Base-by-base conservation (phyloP, 2,329 filamentous ascomycete species). In the Nemania sp. region DNA sequence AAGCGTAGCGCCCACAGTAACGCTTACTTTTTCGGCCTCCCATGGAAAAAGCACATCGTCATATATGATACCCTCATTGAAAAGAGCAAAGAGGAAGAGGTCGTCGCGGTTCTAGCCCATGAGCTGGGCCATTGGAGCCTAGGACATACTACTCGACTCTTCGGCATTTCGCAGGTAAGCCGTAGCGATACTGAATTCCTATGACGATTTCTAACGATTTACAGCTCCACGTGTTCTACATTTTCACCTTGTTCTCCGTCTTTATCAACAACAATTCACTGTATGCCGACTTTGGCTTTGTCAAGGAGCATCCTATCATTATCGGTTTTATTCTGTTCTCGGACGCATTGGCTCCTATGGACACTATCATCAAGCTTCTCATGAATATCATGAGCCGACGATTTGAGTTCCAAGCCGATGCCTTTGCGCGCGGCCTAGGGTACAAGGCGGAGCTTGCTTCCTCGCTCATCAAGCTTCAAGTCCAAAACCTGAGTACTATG, bases 31-130 rank as follows among this genome's bases (percentile, higher is more conserved):
- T 97, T 96, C 71, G 95, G 95, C 62, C 85, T 99, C 57, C 95
- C 95, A 43, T 99, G 94, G 93, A 97, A 97, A 85, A 98, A 98
- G 85, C 96, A 98, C 81, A 99, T 99, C 80, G 95, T 99, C 72
- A 96, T 99, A 73, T 99, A 97, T 75, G 95, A 99, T 75, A 99
- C 96, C 5, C 80, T 99, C 65, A 92, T 99, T 65, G 94, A 97
- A 78, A 97, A 98, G 85, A 95, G 90, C 75, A 87, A 93, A 64
- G 88, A 90, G 3, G 85, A 95, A 72, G 95, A 99, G 77, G 93
- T 99, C 42, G 91, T 97, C 60, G 94, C 95, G 67, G 93, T 99
- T 54, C 81, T 99, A 55, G 93, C 92, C 37, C 95, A 99, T 75
- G 95, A 99, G 78, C 85, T 99, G 49, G 95, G 95, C 53, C 95